phyloP scores from a whole-genome alignment of 192 early-diverging fungal genomes.

The Coemansia sp. region DNA sequence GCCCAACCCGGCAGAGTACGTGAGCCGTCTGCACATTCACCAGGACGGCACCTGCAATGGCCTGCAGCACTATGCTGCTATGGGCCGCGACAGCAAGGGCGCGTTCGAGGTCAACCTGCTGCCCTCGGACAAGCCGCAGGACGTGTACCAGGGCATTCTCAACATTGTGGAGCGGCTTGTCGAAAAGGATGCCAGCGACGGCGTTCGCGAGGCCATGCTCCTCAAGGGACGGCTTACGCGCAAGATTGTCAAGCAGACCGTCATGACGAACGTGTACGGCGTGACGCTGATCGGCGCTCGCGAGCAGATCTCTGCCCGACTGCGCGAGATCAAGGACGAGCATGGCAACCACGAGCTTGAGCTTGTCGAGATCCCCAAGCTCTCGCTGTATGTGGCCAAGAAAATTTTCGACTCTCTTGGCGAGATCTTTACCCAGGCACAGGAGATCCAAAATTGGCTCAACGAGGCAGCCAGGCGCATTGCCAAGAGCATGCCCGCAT shows the following conservation, averaged over 20 bases:
- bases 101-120: constrained; percentile 87
- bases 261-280: constrained; percentile 99
- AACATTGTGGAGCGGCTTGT: constrained; percentile 66
- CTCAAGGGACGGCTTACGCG: constrained; percentile 73
- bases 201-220: constrained; percentile 61
- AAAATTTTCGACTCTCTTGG: constrained; percentile 83
- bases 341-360: constrained; percentile 61
- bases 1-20: constrained; percentile 66
- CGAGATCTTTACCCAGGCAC: constrained; percentile 86
- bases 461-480: constrained; percentile 82
- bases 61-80: constrained; percentile 96
- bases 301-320: constrained; percentile 77
- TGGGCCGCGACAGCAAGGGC: constrained; percentile 87
- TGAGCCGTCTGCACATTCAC: constrained; percentile 81
- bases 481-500: constrained; percentile 69
- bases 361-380: constrained; percentile 15
- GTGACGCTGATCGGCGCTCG: constrained; percentile 94
- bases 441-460: constrained; percentile 91
- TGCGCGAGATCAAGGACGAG: constrained; percentile 75
- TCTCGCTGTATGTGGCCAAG: constrained; percentile 72
- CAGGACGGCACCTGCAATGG: constrained; percentile 99
- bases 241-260: constrained; percentile 97
- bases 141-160: constrained; percentile 92
- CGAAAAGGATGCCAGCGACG: constrained; percentile 62
- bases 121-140: constrained; percentile 79